A percentile compares a stretch with the other conserved stretches of the same genome.
These are phyloP conservation scores for Arthroderma sp. DNA, from an alignment of 2,329 filamentous ascomycete species.

Conservation along the genomic window DNA sequence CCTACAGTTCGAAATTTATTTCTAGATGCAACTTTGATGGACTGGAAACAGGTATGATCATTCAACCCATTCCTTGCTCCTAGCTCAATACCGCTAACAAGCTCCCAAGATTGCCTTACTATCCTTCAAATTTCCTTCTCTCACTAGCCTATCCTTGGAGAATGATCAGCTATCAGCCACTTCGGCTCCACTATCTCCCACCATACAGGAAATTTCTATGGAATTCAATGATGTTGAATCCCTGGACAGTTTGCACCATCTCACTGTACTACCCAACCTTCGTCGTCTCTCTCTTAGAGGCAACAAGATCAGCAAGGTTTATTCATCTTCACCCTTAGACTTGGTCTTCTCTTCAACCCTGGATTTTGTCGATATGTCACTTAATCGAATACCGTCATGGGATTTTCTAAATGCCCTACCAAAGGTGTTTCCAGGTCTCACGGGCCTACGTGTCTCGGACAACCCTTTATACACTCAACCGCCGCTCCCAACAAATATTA, in stretches of 20 bases:
- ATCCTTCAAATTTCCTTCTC: conserved; percentile 25
- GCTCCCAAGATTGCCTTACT: conserved; percentile 25
- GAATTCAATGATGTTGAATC: conserved; percentile 37
- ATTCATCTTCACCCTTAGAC: conserved; percentile 20
- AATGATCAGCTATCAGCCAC: conserved; percentile 27
- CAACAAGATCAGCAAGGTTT: conserved; percentile 51
- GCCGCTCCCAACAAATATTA: conserved; percentile 24
- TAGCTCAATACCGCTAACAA: not conserved
- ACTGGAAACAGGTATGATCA: conserved; percentile 48
- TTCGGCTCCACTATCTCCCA: conserved; percentile 21
- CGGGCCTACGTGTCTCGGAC: conserved; percentile 64
- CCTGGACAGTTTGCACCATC: conserved; percentile 31
- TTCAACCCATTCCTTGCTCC: not conserved
- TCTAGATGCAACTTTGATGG: conserved; percentile 55
- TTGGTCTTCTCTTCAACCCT: conserved; percentile 45
- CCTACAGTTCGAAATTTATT: conserved; percentile 47
- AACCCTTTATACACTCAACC: conserved; percentile 66
- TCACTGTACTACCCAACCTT: conserved; percentile 43
- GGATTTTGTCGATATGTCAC: conserved; percentile 59
- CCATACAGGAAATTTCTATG: conserved; percentile 37
- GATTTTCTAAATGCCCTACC: conserved; percentile 59
- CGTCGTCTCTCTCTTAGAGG: conserved; percentile 53
- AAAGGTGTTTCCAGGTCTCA: conserved; percentile 58
- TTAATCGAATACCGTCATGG: conserved; percentile 60
- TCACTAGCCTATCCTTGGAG: conserved; percentile 26